Evolutionary conservation across 2,329 filamentous ascomycete genomes (phyloP).

Genomic region (Aotearoamyces nothofagi): DNA sequence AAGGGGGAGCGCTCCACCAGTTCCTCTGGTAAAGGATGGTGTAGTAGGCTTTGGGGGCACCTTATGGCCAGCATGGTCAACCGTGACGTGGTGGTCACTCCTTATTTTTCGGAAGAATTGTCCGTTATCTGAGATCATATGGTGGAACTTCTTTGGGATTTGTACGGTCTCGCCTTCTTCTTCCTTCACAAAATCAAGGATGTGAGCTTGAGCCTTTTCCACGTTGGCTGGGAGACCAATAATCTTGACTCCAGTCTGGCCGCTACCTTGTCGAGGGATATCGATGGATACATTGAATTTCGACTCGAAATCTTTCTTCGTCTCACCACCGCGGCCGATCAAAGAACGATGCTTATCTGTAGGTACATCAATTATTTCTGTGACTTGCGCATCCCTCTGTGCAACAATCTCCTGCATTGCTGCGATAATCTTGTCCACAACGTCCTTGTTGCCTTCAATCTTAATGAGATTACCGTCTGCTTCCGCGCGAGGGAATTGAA

Average conservation of each 20-base stretch:
- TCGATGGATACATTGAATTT: constrained; percentile 80
- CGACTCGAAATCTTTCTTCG: constrained; percentile 69
- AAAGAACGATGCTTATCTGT: constrained; percentile 80
- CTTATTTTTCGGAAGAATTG: constrained; percentile 85
- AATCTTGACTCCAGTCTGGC: constrained; percentile 74
- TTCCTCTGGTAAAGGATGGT: constrained; percentile 32
- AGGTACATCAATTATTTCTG: constrained; percentile 65
- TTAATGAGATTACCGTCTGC: constrained; percentile 71
- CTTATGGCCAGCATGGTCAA: constrained; percentile 76
- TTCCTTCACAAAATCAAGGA: constrained; percentile 63
- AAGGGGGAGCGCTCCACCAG: constrained; percentile 57
- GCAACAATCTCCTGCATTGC: constrained; percentile 69
- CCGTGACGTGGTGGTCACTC: constrained; percentile 73
- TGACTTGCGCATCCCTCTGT: constrained; percentile 73
- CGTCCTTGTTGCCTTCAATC: constrained; percentile 66
- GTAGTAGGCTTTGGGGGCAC: constrained; percentile 53
- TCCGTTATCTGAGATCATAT: constrained; percentile 73
- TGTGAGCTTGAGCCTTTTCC: constrained; percentile 74
- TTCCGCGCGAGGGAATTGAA: constrained; percentile 88
- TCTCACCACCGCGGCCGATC: constrained; percentile 84
- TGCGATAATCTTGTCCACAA: constrained; percentile 80
- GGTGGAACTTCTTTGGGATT: constrained; percentile 71
- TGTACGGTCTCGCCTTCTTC: constrained; percentile 79
- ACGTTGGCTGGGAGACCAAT: constrained; percentile 66
- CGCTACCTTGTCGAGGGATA: constrained; percentile 77